Percentiles rank a stretch among this genome's conserved stretches.
Conservation (phyloP, 1,139 yeast species). For the Taphrina flavorubra region DNA sequence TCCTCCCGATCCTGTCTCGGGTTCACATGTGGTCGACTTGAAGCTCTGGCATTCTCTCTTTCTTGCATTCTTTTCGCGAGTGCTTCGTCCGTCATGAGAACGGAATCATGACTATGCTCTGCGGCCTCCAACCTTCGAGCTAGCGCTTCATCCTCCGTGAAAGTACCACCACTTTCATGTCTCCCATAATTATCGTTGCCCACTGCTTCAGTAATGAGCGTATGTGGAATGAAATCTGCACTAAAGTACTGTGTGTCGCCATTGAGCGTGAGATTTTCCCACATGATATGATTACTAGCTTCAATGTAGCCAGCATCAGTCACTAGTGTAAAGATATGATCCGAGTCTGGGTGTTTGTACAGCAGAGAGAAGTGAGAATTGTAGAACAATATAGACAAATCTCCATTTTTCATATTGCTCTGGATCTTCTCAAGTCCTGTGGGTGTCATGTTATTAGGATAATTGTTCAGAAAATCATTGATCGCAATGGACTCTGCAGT, state of each 20-base stretch:
- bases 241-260: slow-evolving; percentile 58
- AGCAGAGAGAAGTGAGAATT: slow-evolving; percentile 84
- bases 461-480: slow-evolving; percentile 57
- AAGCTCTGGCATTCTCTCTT: background rate
- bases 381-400: slow-evolving; percentile 73
- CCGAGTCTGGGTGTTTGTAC: slow-evolving; percentile 57
- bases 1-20: background rate
- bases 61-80: background rate
- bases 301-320: slow-evolving; percentile 77
- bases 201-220: slow-evolving; percentile 4
- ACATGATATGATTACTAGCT: slow-evolving; percentile 67
- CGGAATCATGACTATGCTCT: background rate
- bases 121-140: background rate
- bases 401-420: slow-evolving; percentile 56
- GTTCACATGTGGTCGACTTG: background rate
- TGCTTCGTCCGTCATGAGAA: background rate
- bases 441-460: slow-evolving; percentile 59
- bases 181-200: slow-evolving; percentile 20
- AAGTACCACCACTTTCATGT: background rate
- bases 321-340: slow-evolving; percentile 64
- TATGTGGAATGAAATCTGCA: slow-evolving; percentile 61
- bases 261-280: slow-evolving; percentile 59
- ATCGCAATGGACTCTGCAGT: background rate
- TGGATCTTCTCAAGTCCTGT: slow-evolving; percentile 61
- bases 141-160: background rate